Base-by-base conservation (phyloP, 2,329 filamentous ascomycete species). In the Aureobasidium subglaciale region DNA sequence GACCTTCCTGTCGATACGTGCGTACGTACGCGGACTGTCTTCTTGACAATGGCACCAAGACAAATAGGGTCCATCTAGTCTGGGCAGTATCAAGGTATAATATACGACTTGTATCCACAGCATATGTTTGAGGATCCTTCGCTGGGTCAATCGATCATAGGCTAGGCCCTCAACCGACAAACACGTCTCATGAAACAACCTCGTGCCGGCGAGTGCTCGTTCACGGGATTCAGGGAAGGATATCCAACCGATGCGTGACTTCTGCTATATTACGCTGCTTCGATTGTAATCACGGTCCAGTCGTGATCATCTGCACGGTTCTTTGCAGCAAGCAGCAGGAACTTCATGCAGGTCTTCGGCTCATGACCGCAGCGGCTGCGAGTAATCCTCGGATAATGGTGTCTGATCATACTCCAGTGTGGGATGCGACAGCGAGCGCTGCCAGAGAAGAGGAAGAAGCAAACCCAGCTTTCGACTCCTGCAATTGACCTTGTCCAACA, bases 291-390 rank as follows among this genome's bases (percentile, higher is more conserved):
- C 35, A 54, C 50, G 24, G 50, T 54, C 38, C 40, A 54, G 16
- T 40, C 48, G 50, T 54, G 50, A 54, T 54, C 50, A 54, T 54
- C 37, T 54, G 50, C 50, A 54, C 50, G 50, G 24, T 54, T 42
- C 27, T 43, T 54, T 54, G 50, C 50, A 54, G 50, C 38, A 43
- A 38, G 40, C 37, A 54, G 38, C 27, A 54, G 38, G 38, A 29
- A 27, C 38, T n/a, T n/a, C 13, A 54, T 54, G 50, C 50, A 54
- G 50, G 38, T 54, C 48, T 20, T 40, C 48, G 48, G 48, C 37
- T 54, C 50, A 54, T 54, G 50, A 42, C 48, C 37, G 37, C 48
- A 41, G 35, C 35, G 25, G 32, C 40, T 41, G 48, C 48, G 35
- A 41, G 35, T 52, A 52, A 41, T 52, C 48, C 13, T 52, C 34